Evolutionary conservation across 331 rosid genomes (phyloP).

Genomic region (Pyracantha coccinea): DNA sequence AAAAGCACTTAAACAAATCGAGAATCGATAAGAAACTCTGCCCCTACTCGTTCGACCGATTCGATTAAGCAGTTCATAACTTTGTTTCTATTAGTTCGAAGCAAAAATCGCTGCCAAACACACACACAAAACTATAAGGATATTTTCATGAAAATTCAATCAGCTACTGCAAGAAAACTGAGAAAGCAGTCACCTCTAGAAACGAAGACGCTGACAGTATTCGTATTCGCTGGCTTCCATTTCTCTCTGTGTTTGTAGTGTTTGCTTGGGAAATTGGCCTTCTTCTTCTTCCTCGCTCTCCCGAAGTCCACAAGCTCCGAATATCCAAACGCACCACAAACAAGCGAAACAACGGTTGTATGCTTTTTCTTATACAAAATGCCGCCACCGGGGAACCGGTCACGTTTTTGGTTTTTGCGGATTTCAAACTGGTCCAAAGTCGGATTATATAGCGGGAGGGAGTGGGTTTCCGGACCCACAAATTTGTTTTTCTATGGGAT

Average conservation of each 20-base stretch:
- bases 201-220: conserved; percentile 19
- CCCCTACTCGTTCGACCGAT: conserved; percentile 10
- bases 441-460: conserved; percentile 19
- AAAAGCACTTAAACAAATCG: conserved; percentile 17
- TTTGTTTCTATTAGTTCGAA: not conserved
- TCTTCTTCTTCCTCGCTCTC: not conserved
- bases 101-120: not conserved
- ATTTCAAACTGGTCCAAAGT: conserved; percentile 23
- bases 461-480: conserved; percentile 36
- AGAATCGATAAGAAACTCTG: conserved; percentile 3
- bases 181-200: not conserved
- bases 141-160: not conserved
- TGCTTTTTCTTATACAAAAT: not conserved
- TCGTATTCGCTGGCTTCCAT: conserved; percentile 51
- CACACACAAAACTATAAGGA: not conserved
- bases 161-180: not conserved
- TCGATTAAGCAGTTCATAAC: conserved; percentile 9
- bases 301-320: not conserved
- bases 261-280: not conserved
- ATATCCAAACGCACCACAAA: not conserved
- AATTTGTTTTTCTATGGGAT: not conserved
- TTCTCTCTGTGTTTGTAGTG: not conserved
- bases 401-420: conserved; percentile 22
- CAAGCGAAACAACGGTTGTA: not conserved
- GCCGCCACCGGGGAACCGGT: conserved; percentile 23